Conservation (phyloP, 2,329 filamentous ascomycete species). For the Mollisiaceae sp. region DNA sequence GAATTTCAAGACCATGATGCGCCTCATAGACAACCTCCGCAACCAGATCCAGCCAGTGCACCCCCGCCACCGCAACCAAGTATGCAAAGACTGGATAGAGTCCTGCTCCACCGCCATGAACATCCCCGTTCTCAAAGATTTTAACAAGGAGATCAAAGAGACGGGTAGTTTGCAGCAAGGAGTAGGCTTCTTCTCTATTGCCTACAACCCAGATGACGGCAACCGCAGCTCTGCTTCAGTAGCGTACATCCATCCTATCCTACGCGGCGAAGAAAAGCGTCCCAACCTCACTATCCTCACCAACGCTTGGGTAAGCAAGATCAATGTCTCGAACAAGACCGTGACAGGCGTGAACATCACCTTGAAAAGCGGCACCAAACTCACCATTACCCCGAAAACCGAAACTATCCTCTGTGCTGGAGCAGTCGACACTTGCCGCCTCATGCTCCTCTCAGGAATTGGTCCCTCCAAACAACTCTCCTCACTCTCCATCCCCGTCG, state of each 20-base stretch:
- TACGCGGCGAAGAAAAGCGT: conserved; percentile 80
- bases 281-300: conserved; percentile 87
- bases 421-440: conserved; percentile 45
- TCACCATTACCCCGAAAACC: conserved; percentile 66
- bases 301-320: conserved; percentile 83
- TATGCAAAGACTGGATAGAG: conserved; percentile 88
- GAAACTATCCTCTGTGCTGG: conserved; percentile 66
- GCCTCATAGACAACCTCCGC: conserved; percentile 80
- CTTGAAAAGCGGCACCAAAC: conserved; percentile 56
- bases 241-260: conserved; percentile 90
- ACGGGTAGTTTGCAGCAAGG: conserved; percentile 75
- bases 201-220: conserved; percentile 89
- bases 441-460: conserved; percentile 48
- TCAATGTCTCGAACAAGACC: conserved; percentile 71
- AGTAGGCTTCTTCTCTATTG: conserved; percentile 89
- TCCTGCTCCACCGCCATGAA: conserved; percentile 79
- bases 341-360: conserved; percentile 77
- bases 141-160: conserved; percentile 81
- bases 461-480: conserved; percentile 42
- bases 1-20: conserved; percentile 84
- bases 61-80: conserved; percentile 82
- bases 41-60: conserved; percentile 93
- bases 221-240: conserved; percentile 85
- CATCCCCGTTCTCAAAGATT: conserved; percentile 83
- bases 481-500: conserved; percentile 41